Evolutionary conservation across 2,329 filamentous ascomycete species (phyloP), one percentile per base, ranked within the genome.

Genomic region (Fusarium sterilihyphosum): DNA sequence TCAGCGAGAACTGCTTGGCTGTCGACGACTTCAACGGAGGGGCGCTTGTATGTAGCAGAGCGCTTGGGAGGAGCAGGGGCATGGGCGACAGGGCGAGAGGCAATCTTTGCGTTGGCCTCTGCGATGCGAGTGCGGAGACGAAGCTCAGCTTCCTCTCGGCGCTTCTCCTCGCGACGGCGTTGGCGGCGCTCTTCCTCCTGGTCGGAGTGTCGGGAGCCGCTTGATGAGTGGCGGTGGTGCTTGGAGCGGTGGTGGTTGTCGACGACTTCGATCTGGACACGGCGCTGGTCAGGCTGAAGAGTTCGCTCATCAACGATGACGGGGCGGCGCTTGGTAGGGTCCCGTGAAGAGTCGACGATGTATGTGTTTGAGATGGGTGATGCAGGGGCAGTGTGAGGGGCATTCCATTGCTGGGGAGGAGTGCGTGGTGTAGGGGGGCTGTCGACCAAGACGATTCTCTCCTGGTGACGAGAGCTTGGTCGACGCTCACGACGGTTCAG

Each of bases 401-500:
- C 79, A 61, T 70, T 73, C 75, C 82, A 85, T 40, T 79, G 77
- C 70, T 83, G 85, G n/a, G 87, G 85, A 33, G 87, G 85, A 35
- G 86, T 86, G 64, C 84, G 82, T 41, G 86, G 84, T 14, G 84
- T 84, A 18, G 86, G 83, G 7, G 85, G 85, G 71, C 81, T 81
- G 67, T 87, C 84, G 59, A 85, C 82, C 64, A 88, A 81, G 62
- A 86, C 74, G 61, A 85, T 81, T 64, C 85, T 84, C 70, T 88
- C 86, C 57, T 81, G 81, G 65, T 54, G 70, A 49, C 81, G 81
- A 46, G 73, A 73, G 49, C 82, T 70, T 53, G 59, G 70, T 54
- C 78, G 76, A 46, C 63, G 71, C 61, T 80, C 77, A 43, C 79
- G 79, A 66, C 79, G 81, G 72, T 80, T 78, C 62, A 81, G 59